Evolutionary conservation across 2,329 filamentous ascomycete species (phyloP).

Genomic region (Fusarium setosum): DNA sequence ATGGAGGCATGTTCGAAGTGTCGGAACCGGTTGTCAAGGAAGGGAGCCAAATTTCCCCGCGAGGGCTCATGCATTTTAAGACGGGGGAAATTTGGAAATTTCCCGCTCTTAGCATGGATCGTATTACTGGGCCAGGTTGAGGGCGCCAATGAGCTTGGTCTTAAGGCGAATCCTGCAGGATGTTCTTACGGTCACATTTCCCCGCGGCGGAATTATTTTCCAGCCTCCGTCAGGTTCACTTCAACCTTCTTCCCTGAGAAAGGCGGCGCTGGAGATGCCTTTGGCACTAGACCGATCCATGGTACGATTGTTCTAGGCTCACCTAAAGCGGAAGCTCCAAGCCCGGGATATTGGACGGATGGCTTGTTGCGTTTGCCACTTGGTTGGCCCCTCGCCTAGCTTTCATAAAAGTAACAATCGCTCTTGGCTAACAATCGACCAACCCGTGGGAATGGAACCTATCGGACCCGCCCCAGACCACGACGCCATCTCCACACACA

Average conservation of each 20-base stretch:
- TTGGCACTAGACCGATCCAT: background rate
- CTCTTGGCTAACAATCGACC: too few species aligned
- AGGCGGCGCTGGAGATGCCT: background rate
- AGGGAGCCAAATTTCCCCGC: background rate
- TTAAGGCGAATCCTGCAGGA: background rate
- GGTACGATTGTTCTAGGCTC: background rate
- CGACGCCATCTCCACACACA: background rate
- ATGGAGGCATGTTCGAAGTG: background rate
- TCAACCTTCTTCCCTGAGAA: background rate
- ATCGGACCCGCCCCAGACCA: background rate
- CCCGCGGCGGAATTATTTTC: background rate
- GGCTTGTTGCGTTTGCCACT: too few species aligned
- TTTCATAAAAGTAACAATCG: too few species aligned
- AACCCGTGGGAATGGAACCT: background rate
- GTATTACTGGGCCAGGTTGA: background rate
- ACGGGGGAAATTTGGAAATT: background rate
- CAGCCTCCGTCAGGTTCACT: background rate
- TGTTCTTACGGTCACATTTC: background rate
- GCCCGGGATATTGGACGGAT: too few species aligned
- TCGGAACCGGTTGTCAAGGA: background rate
- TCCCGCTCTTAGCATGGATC: background rate
- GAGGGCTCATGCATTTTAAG: background rate
- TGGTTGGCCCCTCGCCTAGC: too few species aligned
- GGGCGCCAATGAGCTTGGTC: background rate
- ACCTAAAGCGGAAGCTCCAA: background rate